These are phyloP conservation scores for Ascochyta lentis DNA, from an alignment of 2,329 filamentous ascomycete species.

Conservation along the genomic window DNA sequence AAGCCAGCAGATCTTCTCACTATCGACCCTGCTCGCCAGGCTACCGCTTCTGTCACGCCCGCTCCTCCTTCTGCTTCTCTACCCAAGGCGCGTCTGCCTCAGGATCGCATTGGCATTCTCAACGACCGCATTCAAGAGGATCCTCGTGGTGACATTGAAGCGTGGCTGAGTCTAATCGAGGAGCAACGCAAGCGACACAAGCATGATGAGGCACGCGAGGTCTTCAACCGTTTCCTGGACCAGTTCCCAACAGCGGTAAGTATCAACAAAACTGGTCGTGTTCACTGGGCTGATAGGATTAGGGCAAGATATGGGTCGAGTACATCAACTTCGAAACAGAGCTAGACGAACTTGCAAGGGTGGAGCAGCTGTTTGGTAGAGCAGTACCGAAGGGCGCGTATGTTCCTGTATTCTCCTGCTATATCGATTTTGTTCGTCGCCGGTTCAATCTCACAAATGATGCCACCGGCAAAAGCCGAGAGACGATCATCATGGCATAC, in stretches of 20 bases:
- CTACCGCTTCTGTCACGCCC: conserved; percentile 51
- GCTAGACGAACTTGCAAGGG: conserved; percentile 78
- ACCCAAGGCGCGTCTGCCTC: conserved; percentile 64
- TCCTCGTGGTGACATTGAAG: conserved; percentile 87
- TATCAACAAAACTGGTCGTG: conserved; percentile 33
- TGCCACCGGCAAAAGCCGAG: conserved; percentile 74
- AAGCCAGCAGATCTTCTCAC: conserved; percentile 42
- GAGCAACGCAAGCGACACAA: conserved; percentile 84
- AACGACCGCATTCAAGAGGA: conserved; percentile 94
- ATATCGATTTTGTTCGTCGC: conserved; percentile 93
- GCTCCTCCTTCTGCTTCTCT: conserved; percentile 40
- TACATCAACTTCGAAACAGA: conserved; percentile 91
- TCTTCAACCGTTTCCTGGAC: conserved; percentile 86
- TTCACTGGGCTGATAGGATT: conserved; percentile 54
- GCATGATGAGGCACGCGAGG: conserved; percentile 77
- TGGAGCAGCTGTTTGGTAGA: conserved; percentile 83
- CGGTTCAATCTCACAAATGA: conserved; percentile 87
- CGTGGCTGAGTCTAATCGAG: conserved; percentile 86
- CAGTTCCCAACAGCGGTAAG: conserved; percentile 91
- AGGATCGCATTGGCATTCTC: conserved; percentile 78
- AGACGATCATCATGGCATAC: conserved; percentile 83
- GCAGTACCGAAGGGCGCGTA: conserved; percentile 81
- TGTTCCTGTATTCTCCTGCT: conserved; percentile 88
- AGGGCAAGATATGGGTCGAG: conserved; percentile 92
- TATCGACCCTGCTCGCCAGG: conserved; percentile 40